Conservation (phyloP, 2,329 filamentous ascomycete genomes). For the Neonectria coccinea region DNA sequence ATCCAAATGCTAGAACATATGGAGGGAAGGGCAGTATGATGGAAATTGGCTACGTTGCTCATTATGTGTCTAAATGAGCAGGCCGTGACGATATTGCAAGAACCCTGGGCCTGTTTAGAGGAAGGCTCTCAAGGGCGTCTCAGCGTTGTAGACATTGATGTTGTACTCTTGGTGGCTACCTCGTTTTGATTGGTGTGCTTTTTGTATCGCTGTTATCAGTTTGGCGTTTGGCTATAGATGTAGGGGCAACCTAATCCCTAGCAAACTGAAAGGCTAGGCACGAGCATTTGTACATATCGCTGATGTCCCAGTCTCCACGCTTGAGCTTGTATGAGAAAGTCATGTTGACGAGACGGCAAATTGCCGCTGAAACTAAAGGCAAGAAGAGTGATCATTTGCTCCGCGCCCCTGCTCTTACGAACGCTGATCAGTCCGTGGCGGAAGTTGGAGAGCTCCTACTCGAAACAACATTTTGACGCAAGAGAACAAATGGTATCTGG, state of each 20-base stretch:
- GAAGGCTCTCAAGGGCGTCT: not conserved
- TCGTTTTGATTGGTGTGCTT: not conserved
- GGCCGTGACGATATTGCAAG: not conserved
- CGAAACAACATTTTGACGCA: too few relatives aligned
- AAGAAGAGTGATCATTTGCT: too few relatives aligned
- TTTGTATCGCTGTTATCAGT: not conserved
- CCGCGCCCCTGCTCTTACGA: too few relatives aligned
- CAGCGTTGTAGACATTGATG: not conserved
- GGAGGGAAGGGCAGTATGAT: conserved; percentile 59
- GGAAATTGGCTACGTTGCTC: conserved; percentile 60
- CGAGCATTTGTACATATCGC: not conserved
- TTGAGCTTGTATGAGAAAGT: not conserved
- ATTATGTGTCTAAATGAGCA: conserved; percentile 36
- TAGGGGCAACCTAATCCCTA: not conserved
- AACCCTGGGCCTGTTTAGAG: not conserved
- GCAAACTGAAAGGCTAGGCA: not conserved
- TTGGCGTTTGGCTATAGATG: not conserved
- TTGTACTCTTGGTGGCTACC: not conserved
- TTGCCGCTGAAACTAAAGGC: too few relatives aligned
- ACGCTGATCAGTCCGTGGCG: too few relatives aligned
- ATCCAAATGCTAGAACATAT: conserved; percentile 58
- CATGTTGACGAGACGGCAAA: too few relatives aligned
- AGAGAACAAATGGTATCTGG: too few relatives aligned
- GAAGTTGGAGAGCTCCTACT: too few relatives aligned
- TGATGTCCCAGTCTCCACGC: too few relatives aligned